Conservation (phyloP, 1,284 basidiomycete species). For the Fomitopsis betulina region DNA sequence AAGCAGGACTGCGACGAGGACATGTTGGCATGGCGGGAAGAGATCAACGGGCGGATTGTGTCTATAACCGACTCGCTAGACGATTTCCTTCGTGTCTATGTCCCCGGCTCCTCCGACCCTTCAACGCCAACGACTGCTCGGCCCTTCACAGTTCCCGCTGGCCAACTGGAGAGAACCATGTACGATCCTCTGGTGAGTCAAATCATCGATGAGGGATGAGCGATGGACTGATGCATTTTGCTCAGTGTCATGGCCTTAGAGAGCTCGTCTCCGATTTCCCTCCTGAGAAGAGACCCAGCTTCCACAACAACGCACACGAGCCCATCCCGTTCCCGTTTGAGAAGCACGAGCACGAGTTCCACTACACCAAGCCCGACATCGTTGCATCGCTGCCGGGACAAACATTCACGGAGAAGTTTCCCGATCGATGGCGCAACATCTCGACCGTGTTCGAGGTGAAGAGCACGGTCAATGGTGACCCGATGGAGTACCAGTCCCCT, state of each 20-base stretch:
- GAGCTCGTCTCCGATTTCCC: not conserved
- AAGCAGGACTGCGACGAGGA: not conserved
- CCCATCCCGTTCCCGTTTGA: not conserved
- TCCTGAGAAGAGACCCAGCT: not conserved
- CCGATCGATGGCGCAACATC: not conserved
- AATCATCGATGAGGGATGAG: no score
- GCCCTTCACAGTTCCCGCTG: not conserved
- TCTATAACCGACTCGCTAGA: not conserved
- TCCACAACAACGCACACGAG: not conserved
- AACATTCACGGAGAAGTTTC: not conserved
- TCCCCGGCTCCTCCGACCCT: not conserved
- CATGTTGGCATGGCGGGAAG: not conserved
- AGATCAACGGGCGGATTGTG: not conserved
- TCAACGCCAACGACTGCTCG: not conserved
- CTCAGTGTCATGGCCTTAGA: not conserved
- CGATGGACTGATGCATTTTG: not conserved
- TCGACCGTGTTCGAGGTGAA: constrained; percentile 9
- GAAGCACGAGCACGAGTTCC: not conserved
- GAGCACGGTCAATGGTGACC: not conserved
- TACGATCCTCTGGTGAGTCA: not conserved
- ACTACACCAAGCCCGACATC: not conserved
- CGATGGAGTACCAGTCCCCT: not conserved
- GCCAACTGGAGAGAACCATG: not conserved
- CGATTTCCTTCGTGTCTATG: not conserved
- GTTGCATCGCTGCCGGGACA: not conserved